Conservation (phyloP, 257 asterid species). For the Gynochthodes officinalis region DNA sequence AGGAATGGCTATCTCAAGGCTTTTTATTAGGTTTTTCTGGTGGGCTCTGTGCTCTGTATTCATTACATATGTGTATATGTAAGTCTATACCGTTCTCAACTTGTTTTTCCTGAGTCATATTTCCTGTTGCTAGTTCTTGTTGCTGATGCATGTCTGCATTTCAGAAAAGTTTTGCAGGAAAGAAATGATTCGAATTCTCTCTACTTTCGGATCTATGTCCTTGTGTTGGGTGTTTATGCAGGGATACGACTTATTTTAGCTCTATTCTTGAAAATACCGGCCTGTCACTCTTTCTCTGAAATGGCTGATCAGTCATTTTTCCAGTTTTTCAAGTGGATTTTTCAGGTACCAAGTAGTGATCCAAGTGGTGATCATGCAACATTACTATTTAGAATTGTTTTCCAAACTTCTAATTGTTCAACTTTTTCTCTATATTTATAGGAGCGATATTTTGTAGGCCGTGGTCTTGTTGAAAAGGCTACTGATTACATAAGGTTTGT, state of each 20-base stretch:
- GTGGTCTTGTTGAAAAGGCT: slow-evolving; percentile 92
- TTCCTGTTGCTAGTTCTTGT: slow-evolving; percentile 13
- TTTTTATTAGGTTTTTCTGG: slow-evolving; percentile 92
- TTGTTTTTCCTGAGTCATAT: neutral
- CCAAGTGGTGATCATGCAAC: neutral
- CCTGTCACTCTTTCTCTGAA: slow-evolving; percentile 79
- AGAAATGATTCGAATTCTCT: slow-evolving; percentile 57
- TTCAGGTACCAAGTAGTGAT: slow-evolving; percentile 52
- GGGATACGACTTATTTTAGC: slow-evolving; percentile 73
- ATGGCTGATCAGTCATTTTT: slow-evolving; percentile 91
- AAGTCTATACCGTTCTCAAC: slow-evolving; percentile 37
- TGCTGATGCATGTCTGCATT: slow-evolving; percentile 29
- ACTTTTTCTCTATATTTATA: slow-evolving; percentile 32
- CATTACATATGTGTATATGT: slow-evolving; percentile 73
- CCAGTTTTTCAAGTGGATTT: slow-evolving; percentile 98
- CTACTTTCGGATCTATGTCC: slow-evolving; percentile 90
- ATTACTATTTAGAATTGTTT: neutral
- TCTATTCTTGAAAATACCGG: slow-evolving; percentile 71
- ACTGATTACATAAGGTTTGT: slow-evolving; percentile 82
- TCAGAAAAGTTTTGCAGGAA: slow-evolving; percentile 79
- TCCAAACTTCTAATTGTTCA: neutral
- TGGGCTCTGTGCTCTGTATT: slow-evolving; percentile 67
- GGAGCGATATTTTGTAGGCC: slow-evolving; percentile 99
- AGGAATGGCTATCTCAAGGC: slow-evolving; percentile 95
- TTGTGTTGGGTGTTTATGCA: slow-evolving; percentile 86